Conservation (phyloP, 768 basidiomycete genomes). For the Mrakia frigida region DNA sequence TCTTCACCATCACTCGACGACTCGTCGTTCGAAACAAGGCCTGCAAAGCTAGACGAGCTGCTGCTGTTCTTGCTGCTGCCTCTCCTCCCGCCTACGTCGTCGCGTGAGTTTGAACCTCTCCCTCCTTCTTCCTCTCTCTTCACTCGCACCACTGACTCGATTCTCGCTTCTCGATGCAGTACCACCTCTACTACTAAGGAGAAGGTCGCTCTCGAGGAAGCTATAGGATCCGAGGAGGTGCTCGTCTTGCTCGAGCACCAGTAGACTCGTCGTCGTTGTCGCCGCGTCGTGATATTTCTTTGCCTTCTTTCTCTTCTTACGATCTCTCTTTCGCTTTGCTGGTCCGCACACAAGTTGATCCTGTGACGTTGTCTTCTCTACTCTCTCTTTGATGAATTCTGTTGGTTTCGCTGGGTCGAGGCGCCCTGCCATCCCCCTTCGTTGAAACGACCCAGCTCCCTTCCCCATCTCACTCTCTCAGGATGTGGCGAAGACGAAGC, state of each 20-base stretch:
- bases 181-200: not conserved
- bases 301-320: too few relatives aligned
- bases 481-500: too few relatives aligned
- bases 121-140: not conserved
- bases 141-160: not conserved
- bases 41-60: conserved; percentile 6
- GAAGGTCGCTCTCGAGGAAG: not conserved
- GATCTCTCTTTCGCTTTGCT: too few relatives aligned
- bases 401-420: too few relatives aligned
- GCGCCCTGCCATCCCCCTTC: too few relatives aligned
- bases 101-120: not conserved
- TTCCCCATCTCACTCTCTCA: too few relatives aligned
- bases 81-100: not conserved
- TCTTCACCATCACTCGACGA: conserved; percentile 6
- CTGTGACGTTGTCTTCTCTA: too few relatives aligned
- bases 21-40: not conserved
- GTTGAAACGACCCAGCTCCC: too few relatives aligned
- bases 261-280: not conserved
- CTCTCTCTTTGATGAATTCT: too few relatives aligned
- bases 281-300: too few relatives aligned
- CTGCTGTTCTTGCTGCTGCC: not conserved
- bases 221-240: not conserved
- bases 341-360: too few relatives aligned
- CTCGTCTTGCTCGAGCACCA: not conserved
- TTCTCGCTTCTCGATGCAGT: not conserved